Evolutionary conservation across 2,329 filamentous ascomycete genomes (phyloP).

Genomic region (Hymenoscyphus repandus): DNA sequence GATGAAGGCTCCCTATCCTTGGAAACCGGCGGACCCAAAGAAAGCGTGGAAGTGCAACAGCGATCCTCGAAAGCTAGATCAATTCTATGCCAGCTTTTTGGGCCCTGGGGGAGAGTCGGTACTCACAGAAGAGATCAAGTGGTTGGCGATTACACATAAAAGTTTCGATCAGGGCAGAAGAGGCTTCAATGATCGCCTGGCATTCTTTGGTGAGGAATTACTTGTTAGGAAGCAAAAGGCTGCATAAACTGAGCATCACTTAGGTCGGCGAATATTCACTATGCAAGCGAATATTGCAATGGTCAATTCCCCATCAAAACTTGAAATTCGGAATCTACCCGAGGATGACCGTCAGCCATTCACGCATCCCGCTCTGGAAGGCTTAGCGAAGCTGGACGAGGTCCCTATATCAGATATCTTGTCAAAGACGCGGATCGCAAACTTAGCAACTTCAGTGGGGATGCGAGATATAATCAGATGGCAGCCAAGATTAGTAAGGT

Average conservation of each 20-base stretch:
- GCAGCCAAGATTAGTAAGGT: conserved; percentile 77
- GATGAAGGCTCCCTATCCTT: conserved; percentile 64
- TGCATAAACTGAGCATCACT: conserved; percentile 15
- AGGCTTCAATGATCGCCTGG: conserved; percentile 90
- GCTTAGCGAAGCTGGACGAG: conserved; percentile 66
- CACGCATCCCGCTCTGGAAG: conserved; percentile 62
- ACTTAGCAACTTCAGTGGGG: conserved; percentile 64
- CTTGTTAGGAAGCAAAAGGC: background rate
- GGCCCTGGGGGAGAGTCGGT: conserved; percentile 67
- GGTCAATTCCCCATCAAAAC: conserved; percentile 38
- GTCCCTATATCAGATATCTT: conserved; percentile 57
- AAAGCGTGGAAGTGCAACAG: conserved; percentile 66
- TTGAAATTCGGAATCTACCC: conserved; percentile 30
- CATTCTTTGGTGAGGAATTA: conserved; percentile 67
- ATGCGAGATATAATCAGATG: conserved; percentile 75
- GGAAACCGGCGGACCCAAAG: conserved; percentile 46
- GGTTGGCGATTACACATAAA: conserved; percentile 96
- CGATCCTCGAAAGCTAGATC: conserved; percentile 67
- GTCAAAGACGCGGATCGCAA: conserved; percentile 59
- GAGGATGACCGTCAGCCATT: conserved; percentile 56
- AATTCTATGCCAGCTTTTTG: conserved; percentile 71
- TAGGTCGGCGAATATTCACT: conserved; percentile 54
- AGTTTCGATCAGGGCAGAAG: conserved; percentile 93
- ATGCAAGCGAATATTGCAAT: conserved; percentile 61
- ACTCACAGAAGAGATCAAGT: conserved; percentile 88